Evolutionary conservation across 2,329 filamentous ascomycete genomes (phyloP).

Genomic region (Botrytis cinerea): DNA sequence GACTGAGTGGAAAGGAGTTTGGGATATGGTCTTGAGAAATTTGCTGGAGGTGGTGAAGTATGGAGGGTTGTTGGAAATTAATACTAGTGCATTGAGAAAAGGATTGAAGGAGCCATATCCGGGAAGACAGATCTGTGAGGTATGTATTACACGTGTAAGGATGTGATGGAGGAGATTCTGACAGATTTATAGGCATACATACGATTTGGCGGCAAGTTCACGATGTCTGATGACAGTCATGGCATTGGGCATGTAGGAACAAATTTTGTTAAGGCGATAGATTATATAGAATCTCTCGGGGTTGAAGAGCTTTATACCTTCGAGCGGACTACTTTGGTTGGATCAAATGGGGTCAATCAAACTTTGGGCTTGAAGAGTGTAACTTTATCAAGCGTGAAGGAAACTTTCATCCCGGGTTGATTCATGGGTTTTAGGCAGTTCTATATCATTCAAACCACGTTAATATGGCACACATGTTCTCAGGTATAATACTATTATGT

Average conservation of each 20-base stretch:
- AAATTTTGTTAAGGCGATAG: constrained; percentile 72
- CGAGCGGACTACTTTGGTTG: constrained; percentile 23
- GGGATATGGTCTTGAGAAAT: constrained; percentile 74
- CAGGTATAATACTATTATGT: background rate
- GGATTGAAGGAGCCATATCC: constrained; percentile 92
- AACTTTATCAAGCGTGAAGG: constrained; percentile 30
- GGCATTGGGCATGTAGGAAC: constrained; percentile 83
- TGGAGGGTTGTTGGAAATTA: constrained; percentile 85
- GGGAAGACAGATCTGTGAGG: constrained; percentile 70
- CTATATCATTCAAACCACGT: background rate
- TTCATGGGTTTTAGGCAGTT: background rate
- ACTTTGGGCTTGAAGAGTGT: constrained; percentile 27
- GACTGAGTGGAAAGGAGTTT: constrained; percentile 61
- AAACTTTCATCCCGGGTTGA: constrained; percentile 30
- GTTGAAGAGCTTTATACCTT: constrained; percentile 57
- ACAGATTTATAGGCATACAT: constrained; percentile 57
- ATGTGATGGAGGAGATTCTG: background rate
- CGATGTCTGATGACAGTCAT: constrained; percentile 94
- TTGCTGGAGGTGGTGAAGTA: constrained; percentile 69
- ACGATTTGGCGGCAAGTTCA: constrained; percentile 74
- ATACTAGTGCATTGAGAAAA: constrained; percentile 84
- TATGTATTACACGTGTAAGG: background rate
- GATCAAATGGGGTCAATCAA: background rate
- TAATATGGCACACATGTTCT: background rate
- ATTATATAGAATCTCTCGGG: constrained; percentile 68